These are phyloP conservation scores for Candolleomyces eurysporus DNA, from an alignment of 768 basidiomycete genomes.

Conservation along the genomic window DNA sequence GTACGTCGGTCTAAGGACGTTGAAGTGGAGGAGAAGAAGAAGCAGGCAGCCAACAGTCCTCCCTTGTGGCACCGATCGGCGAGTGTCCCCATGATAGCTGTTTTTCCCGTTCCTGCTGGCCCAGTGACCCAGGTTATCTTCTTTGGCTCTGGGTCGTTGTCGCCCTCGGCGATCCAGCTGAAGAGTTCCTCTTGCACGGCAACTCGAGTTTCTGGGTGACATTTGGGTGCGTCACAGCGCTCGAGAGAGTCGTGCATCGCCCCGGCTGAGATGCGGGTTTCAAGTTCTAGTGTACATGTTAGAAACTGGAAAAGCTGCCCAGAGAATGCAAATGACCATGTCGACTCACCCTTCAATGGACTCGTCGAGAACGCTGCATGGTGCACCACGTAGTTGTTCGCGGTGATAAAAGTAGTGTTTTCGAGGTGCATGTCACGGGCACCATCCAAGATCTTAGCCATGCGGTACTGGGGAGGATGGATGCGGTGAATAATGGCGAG, in stretches of 20 bases:
- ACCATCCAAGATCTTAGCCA: not conserved
- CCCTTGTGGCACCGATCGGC: slow-evolving; percentile 2
- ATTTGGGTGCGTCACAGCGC: slow-evolving; percentile 1
- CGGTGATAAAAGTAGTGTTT: not conserved
- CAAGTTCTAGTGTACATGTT: not conserved
- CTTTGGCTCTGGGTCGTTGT: not conserved
- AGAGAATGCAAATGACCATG: not conserved
- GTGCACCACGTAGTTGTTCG: not conserved
- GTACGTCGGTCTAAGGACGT: not conserved
- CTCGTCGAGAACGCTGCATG: not conserved
- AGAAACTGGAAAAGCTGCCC: not conserved
- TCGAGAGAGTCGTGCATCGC: slow-evolving; percentile 11
- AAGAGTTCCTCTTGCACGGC: slow-evolving; percentile 8
- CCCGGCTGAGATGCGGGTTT: not conserved
- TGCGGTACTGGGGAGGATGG: not conserved
- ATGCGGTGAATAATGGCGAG: too few species aligned
- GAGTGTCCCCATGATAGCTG: slow-evolving; percentile 7
- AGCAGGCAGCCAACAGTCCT: slow-evolving; percentile 5
- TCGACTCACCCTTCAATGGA: not conserved
- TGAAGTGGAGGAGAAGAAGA: slow-evolving; percentile 11
- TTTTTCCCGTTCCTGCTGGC: slow-evolving; percentile 11
- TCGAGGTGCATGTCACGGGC: not conserved
- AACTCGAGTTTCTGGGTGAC: slow-evolving; percentile 5
- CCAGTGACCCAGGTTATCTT: slow-evolving; percentile 7
- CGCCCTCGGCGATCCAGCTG: slow-evolving; percentile 1